Conservation (phyloP, 1,284 basidiomycete genomes). For the Sanghuangporus sanghuang region DNA sequence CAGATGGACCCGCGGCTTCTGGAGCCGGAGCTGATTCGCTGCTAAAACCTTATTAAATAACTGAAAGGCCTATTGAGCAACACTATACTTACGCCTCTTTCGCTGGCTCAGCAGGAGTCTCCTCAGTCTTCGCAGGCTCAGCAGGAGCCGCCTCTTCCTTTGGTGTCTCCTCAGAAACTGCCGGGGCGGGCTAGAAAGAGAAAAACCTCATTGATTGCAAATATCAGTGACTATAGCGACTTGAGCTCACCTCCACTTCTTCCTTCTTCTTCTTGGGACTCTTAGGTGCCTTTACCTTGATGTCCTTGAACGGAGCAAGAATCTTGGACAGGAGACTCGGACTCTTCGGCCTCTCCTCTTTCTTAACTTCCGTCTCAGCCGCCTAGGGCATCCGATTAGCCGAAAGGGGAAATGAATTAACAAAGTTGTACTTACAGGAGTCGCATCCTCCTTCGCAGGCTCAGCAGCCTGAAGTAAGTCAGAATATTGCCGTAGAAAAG, state of each 20-base stretch:
- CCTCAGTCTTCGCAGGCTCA: conserved; percentile 29
- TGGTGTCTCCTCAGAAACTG: conserved; percentile 25
- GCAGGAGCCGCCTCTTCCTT: conserved; percentile 31
- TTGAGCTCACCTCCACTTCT: conserved; percentile 48
- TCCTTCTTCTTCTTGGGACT: conserved; percentile 53
- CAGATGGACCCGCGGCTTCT: conserved; percentile 28
- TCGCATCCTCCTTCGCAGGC: conserved; percentile 43
- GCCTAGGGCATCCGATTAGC: background rate
- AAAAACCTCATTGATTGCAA: conserved; percentile 5
- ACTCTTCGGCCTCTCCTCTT: conserved; percentile 73
- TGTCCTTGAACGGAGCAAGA: conserved; percentile 64
- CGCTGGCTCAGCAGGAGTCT: conserved; percentile 41
- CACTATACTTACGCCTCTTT: conserved; percentile 49
- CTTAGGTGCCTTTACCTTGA: conserved; percentile 46
- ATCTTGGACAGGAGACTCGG: conserved; percentile 67
- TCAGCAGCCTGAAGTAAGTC: conserved; percentile 25
- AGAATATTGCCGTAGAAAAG: conserved; percentile 26
- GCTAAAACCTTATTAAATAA: background rate
- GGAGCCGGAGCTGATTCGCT: conserved; percentile 22
- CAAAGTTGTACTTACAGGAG: conserved; percentile 44
- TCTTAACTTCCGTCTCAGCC: conserved; percentile 36
- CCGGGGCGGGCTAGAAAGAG: conserved; percentile 16
- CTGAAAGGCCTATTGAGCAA: conserved; percentile 7
- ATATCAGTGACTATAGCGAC: conserved; percentile 21
- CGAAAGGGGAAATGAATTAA: conserved; percentile 4